phyloP scores from a whole-genome alignment of 2,329 filamentous ascomycete species.

The Fusarium keratoplasticum region DNA sequence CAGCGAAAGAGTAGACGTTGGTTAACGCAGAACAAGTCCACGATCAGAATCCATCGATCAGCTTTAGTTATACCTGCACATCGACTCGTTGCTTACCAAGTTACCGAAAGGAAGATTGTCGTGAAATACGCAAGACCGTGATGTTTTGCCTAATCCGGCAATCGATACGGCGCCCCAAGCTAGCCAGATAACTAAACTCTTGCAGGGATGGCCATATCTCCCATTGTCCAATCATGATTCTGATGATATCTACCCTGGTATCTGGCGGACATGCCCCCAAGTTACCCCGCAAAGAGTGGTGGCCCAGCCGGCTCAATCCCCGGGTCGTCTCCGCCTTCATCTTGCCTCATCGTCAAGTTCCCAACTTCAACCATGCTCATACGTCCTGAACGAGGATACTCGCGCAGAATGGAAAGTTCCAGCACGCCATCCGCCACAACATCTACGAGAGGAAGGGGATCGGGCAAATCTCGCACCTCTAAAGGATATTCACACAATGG shows the following conservation, averaged over 20 bases:
- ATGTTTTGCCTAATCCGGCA: neutral
- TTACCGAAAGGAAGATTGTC: neutral
- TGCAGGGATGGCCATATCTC: neutral
- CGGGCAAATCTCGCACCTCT: neutral
- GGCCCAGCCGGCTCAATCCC: neutral
- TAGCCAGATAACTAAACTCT: neutral
- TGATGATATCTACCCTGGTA: neutral
- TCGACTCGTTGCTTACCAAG: neutral
- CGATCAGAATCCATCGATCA: neutral
- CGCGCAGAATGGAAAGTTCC: neutral
- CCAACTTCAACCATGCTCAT: neutral
- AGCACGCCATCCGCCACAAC: neutral
- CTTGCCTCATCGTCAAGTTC: neutral
- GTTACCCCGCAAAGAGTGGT: neutral
- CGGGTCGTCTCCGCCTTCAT: neutral
- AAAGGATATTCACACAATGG: constrained; percentile 10
- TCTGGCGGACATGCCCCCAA: neutral
- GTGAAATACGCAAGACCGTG: neutral
- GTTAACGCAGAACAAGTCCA: neutral
- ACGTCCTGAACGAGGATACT: neutral
- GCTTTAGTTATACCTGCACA: neutral
- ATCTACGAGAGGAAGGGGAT: neutral
- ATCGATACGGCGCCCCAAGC: neutral
- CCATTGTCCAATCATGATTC: neutral
- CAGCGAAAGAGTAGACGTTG: neutral